These are phyloP conservation scores for Inonotus obliquus DNA, from an alignment of 1,284 basidiomycete genomes.

Conservation along the genomic window DNA sequence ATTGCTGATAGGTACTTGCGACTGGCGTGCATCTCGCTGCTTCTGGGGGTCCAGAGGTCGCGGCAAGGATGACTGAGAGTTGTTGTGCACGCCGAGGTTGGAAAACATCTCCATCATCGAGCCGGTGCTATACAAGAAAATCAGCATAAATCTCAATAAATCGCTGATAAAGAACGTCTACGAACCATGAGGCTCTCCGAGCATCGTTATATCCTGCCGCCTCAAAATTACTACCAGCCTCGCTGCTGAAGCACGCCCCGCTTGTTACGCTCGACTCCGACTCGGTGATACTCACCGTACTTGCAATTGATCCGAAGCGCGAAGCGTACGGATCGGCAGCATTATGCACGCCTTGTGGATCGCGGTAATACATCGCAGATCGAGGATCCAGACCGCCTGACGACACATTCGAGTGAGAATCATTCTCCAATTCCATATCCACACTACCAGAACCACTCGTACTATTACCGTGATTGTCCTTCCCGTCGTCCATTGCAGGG, in stretches of 20 bases:
- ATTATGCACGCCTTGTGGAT: neutral
- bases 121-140: conserved; percentile 22
- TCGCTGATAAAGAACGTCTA: conserved; percentile 16
- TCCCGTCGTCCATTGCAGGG: conserved; percentile 8
- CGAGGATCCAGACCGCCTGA: neutral
- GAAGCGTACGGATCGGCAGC: conserved; percentile 38
- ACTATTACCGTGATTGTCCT: conserved; percentile 3
- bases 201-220: conserved; percentile 30
- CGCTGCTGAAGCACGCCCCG: conserved; percentile 40
- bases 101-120: conserved; percentile 21
- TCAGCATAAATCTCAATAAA: conserved; percentile 16
- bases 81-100: conserved; percentile 18
- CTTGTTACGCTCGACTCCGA: conserved; percentile 48
- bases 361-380: conserved; percentile 5
- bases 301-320: conserved; percentile 56
- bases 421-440: conserved; percentile 9
- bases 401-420: neutral
- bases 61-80: conserved; percentile 12
- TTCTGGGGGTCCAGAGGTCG: conserved; percentile 1
- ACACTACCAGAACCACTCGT: neutral
- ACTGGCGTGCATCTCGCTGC: conserved; percentile 25
- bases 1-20: conserved; percentile 32
- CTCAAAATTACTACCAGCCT: conserved; percentile 37
- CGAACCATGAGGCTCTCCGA: conserved; percentile 50
- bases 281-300: conserved; percentile 42